Percentiles rank a stretch among this genome's conserved stretches.
Conservation (phyloP, 1,284 basidiomycete genomes). For the Coniferiporia sulphurascens region DNA sequence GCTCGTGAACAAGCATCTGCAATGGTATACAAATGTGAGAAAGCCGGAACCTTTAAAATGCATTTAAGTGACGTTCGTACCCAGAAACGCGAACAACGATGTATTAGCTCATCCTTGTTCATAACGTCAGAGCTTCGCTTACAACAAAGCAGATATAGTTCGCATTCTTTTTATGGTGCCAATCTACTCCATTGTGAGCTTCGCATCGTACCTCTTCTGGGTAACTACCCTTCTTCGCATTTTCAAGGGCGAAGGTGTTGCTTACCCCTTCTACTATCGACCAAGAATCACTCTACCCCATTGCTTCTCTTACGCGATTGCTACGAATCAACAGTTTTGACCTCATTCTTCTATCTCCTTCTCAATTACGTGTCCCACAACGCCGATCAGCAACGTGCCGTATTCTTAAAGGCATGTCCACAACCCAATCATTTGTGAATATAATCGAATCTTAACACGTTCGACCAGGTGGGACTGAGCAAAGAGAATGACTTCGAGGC, state of each 20-base stretch:
- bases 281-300: conserved; percentile 59
- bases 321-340: conserved; percentile 68
- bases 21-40: conserved; percentile 67
- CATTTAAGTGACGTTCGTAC: no score
- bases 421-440: not conserved
- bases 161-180: conserved; percentile 78
- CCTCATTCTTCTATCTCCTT: conserved; percentile 75
- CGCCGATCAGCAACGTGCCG: conserved; percentile 53
- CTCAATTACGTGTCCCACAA: conserved; percentile 68
- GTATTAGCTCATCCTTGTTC: conserved; percentile 29
- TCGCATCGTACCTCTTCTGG: conserved; percentile 71
- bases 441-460: not conserved
- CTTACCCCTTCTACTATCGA: conserved; percentile 1
- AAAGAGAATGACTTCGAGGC: conserved; percentile 44
- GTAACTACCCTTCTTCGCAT: conserved; percentile 33
- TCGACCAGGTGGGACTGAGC: conserved; percentile 41
- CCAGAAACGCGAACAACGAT: conserved; percentile 64
- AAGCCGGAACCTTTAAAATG: not conserved
- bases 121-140: conserved; percentile 21
- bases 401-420: conserved; percentile 43
- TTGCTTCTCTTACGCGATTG: conserved; percentile 60
- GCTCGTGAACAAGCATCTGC: conserved; percentile 68
- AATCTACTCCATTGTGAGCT: conserved; percentile 64
- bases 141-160: conserved; percentile 49
- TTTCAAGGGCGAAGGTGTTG: conserved; percentile 27